Percentiles rank a stretch among this genome's conserved stretches.
phyloP scores from a whole-genome alignment of 805 yeast species.

The Starmera pachycereana region DNA sequence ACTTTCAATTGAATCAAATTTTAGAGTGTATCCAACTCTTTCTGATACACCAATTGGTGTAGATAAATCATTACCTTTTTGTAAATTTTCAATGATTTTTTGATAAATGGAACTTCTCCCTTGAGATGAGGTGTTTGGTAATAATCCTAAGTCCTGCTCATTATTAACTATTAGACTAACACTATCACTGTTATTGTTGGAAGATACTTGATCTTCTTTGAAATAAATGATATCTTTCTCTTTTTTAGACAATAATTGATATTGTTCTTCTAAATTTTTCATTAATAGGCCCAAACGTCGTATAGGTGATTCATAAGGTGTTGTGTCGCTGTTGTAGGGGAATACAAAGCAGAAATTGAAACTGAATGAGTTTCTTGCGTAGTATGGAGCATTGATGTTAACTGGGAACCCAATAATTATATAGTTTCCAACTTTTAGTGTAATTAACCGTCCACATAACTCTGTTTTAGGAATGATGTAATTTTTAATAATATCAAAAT shows the following conservation, averaged over 20 bases:
- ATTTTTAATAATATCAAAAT: constrained; percentile 80
- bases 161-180: no score
- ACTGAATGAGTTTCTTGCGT: constrained; percentile 84
- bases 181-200: constrained; percentile 1
- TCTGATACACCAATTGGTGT: constrained; percentile 16
- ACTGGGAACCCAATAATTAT: constrained; percentile 86
- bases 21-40: constrained; percentile 12
- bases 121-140: neutral
- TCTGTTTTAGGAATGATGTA: constrained; percentile 92
- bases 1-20: constrained; percentile 49
- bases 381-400: constrained; percentile 58
- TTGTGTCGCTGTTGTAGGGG: constrained; percentile 67
- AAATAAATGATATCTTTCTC: constrained; percentile 31
- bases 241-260: constrained; percentile 54
- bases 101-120: constrained; percentile 14
- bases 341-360: constrained; percentile 93
- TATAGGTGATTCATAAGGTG: constrained; percentile 81
- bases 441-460: constrained; percentile 71
- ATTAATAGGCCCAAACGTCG: constrained; percentile 82
- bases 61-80: constrained; percentile 13
- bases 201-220: constrained; percentile 5
- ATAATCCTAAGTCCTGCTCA: neutral
- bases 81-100: constrained; percentile 19
- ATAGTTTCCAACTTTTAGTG: constrained; percentile 60
- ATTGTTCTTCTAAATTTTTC: constrained; percentile 83